Base-by-base conservation (phyloP, 2,329 filamentous ascomycete species). In the Colletotrichum musae region DNA sequence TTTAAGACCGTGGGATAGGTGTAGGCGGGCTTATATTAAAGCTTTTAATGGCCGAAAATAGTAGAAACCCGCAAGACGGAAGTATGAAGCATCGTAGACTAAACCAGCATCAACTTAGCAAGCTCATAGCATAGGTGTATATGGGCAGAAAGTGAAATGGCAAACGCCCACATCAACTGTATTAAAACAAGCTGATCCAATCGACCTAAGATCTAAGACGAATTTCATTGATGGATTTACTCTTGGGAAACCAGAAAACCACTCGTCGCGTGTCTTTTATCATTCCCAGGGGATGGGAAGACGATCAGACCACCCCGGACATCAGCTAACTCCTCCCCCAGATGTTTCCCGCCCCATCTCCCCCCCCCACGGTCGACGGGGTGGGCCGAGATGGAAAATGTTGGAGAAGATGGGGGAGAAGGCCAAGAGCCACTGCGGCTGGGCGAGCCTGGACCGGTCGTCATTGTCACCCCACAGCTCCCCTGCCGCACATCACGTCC, bases 381-480 rank as follows among this genome's bases (percentile, higher is more conserved):
- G 52, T 62, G 59, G 26, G 59, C 59, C 36, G 50, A 54, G 50
- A 54, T 13, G 59, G 15, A n/a, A 62, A 15, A 13, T 6, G 18
- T 24, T n/a, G 18, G 21, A 45, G 26, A 56, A 13, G 18, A 15
- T 10, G 21, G 15, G 24, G 18, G 21, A 43, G 26, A 56, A 7
- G 15, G 45, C 58, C 51, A 57, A 52, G 36, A 57, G 13, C 39
- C 26, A 47, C 36, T n/a, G 21, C n/a, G 28, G 24, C 10, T 45
- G 16, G 54, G 32, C 24, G 18, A 24, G 66, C 61, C 54, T 39
- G 39, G 51, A 60, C 43, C 50, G 65, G 45, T 52, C 51, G 24
- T 69, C 56, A 52, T 69, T 24, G 51, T 66, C 62, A 61, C 50
- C 51, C 62, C 62, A 68, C 60, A 56, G 47, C 26, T 65, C 43